Conservation (phyloP, 2,329 filamentous ascomycete genomes). For the Pseudodiploospora longispora region DNA sequence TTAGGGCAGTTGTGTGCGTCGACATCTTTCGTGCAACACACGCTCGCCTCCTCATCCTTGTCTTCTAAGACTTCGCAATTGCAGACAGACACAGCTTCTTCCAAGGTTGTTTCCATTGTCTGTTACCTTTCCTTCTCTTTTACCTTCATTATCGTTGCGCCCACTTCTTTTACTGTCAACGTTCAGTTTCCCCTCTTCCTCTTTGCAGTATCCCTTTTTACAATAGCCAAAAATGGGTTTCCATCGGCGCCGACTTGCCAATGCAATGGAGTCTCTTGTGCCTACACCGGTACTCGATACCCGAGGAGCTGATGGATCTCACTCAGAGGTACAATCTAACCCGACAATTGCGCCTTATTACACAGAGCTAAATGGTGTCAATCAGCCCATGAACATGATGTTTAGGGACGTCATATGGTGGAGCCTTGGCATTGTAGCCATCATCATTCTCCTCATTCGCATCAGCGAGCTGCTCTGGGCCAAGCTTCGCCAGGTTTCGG, state of each 20-base stretch:
- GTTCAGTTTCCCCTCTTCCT: not conserved
- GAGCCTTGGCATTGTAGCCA: conserved; percentile 47
- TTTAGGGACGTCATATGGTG: conserved; percentile 53
- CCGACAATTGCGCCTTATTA: conserved; percentile 49
- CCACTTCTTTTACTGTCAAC: not conserved
- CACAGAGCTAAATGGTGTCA: conserved; percentile 51
- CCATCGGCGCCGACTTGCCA: conserved; percentile 22
- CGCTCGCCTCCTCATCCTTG: too few species aligned
- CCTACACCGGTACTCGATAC: conserved; percentile 24
- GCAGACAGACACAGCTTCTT: too few species aligned
- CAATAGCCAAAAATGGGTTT: conserved; percentile 22
- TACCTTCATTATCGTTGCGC: conserved; percentile 2
- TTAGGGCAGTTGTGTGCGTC: too few species aligned
- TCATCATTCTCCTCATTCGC: conserved; percentile 46
- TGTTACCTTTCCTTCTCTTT: not conserved
- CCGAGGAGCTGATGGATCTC: conserved; percentile 19
- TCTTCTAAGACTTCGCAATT: too few species aligned
- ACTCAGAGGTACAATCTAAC: conserved; percentile 25
- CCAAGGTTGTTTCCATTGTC: too few species aligned
- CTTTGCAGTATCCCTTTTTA: conserved; percentile 1
- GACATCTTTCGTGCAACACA: too few species aligned
- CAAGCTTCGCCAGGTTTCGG: conserved; percentile 49
- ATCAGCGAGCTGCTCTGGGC: conserved; percentile 46
- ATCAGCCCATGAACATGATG: conserved; percentile 48
- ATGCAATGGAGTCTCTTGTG: conserved; percentile 18